These are phyloP conservation scores for Tuctoria greenei DNA, from an alignment of 176 grass and related monocot genomes.

Conservation along the genomic window DNA sequence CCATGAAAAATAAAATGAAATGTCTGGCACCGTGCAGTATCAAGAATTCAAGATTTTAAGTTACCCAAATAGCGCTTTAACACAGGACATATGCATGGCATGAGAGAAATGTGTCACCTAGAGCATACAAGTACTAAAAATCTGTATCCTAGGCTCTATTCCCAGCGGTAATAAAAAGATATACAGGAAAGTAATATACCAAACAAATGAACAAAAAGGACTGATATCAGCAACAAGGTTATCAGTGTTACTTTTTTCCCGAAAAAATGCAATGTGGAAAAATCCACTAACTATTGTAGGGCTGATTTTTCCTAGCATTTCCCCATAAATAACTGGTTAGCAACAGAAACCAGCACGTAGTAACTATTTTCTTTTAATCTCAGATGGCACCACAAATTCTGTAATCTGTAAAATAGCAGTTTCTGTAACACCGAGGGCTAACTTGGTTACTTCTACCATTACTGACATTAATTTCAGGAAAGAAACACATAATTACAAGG, in stretches of 20 bases:
- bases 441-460: background rate
- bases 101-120: background rate
- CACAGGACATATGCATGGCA: background rate
- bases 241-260: background rate
- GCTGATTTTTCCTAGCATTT: background rate
- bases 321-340: background rate
- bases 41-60: background rate
- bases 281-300: background rate
- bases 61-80: background rate
- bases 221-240: background rate
- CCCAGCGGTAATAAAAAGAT: background rate
- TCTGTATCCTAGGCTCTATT: background rate
- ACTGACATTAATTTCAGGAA: background rate
- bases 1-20: background rate
- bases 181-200: background rate
- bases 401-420: background rate
- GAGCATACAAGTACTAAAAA: background rate
- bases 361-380: background rate
- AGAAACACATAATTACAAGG: background rate
- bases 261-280: background rate
- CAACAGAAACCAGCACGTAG: background rate
- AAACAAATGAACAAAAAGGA: background rate
- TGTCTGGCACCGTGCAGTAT: background rate
- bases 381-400: background rate
- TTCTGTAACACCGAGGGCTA: background rate